A percentile compares a stretch with the other conserved stretches of the same genome.
Evolutionary conservation across 805 yeast genomes (phyloP).

Genomic region (Ascoidea rubescens): DNA sequence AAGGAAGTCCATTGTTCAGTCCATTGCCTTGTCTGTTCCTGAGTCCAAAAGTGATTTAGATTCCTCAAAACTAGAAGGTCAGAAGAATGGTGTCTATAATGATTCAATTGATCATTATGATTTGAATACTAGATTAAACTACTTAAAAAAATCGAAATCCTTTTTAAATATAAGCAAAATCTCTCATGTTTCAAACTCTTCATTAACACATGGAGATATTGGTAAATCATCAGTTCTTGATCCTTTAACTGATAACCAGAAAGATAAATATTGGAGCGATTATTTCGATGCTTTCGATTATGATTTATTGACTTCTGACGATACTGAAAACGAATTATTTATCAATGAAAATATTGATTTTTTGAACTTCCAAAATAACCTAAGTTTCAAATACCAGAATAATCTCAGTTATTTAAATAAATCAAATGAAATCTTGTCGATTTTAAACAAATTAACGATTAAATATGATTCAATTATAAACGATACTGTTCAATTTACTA

Average conservation of each 20-base stretch:
- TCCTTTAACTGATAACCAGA: slow-evolving; percentile 28
- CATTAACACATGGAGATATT: not conserved
- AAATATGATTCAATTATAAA: slow-evolving; percentile 44
- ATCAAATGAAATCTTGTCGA: slow-evolving; percentile 28
- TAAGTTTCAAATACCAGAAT: slow-evolving; percentile 17
- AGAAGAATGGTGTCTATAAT: slow-evolving; percentile 5
- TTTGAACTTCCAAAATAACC: slow-evolving; percentile 18
- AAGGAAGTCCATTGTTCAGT: slow-evolving; percentile 48
- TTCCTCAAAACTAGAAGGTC: not conserved
- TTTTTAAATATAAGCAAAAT: not conserved
- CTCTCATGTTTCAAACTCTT: not conserved
- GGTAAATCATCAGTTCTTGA: slow-evolving; percentile 6
- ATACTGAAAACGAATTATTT: slow-evolving; percentile 27
- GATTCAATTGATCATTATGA: not conserved
- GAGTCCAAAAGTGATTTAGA: slow-evolving; percentile 15
- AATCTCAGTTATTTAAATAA: slow-evolving; percentile 27
- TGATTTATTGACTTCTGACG: slow-evolving; percentile 24
- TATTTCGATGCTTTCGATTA: slow-evolving; percentile 26
- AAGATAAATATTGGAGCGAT: slow-evolving; percentile 19
- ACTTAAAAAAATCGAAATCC: not conserved
- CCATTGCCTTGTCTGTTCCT: slow-evolving; percentile 43
- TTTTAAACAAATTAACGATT: slow-evolving; percentile 31
- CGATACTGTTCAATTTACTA: slow-evolving; percentile 53
- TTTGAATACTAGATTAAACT: not conserved
- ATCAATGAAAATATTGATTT: slow-evolving; percentile 21